Conservation (phyloP, 768 basidiomycete genomes). For the Lactarius quietus region DNA sequence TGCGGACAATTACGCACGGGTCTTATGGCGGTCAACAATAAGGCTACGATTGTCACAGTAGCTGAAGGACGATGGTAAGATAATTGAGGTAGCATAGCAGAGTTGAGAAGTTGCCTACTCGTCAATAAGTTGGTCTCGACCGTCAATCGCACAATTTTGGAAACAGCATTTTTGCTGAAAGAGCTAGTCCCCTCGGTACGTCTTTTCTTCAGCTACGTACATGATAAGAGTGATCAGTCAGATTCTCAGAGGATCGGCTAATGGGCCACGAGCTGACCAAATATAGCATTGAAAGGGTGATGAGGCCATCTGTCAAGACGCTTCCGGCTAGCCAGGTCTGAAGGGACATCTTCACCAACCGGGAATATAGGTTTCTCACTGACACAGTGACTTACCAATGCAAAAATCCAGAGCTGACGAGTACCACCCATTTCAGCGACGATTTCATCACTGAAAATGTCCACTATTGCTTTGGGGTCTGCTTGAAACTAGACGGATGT, state of each 20-base stretch:
- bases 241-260: background rate
- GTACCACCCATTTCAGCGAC: too few species aligned
- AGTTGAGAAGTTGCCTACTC: background rate
- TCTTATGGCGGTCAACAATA: background rate
- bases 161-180: background rate
- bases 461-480: too few species aligned
- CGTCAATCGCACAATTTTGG: background rate
- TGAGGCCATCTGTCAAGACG: background rate
- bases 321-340: background rate
- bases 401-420: background rate
- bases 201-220: background rate
- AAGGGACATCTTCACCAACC: too few species aligned
- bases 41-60: background rate
- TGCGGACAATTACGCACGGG: background rate
- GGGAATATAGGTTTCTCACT: background rate
- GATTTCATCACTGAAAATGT: too few species aligned
- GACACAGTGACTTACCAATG: background rate
- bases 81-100: background rate
- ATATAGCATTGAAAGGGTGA: background rate
- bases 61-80: background rate
- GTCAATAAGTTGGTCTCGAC: conserved; percentile 1
- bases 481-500: background rate
- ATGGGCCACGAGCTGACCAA: background rate
- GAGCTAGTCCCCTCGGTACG: background rate
- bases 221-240: background rate